These are phyloP conservation scores for Colletotrichum liaoningense DNA, from an alignment of 2,329 filamentous ascomycete genomes.

Conservation along the genomic window DNA sequence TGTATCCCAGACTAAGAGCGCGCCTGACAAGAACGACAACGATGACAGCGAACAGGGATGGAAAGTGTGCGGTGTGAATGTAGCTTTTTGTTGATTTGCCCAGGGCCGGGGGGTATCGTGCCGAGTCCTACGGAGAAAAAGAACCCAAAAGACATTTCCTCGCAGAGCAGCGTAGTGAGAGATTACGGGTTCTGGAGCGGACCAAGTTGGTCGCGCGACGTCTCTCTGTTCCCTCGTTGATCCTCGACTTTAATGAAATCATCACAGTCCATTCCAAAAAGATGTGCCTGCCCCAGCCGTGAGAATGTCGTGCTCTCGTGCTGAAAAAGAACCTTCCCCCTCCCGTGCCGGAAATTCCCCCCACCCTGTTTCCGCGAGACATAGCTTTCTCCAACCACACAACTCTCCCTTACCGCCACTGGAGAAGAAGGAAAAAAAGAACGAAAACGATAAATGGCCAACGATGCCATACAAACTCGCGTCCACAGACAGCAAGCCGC, in stretches of 20 bases:
- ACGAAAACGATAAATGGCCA: constrained; percentile 30
- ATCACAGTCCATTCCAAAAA: constrained; percentile 33
- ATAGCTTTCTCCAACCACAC: constrained; percentile 2
- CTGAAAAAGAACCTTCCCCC: constrained; percentile 7
- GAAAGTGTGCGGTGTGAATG: constrained; percentile 3
- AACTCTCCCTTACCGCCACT: background rate
- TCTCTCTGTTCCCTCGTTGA: constrained; percentile 10
- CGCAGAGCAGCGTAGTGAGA: background rate
- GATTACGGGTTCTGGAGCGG: background rate
- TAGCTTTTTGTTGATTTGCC: constrained; percentile 27
- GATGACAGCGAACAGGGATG: no score
- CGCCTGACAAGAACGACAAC: background rate
- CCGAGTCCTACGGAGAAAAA: constrained; percentile 28
- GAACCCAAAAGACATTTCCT: background rate
- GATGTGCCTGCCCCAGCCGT: constrained; percentile 30
- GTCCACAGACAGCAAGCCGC: background rate
- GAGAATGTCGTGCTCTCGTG: constrained; percentile 35
- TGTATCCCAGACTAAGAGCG: background rate
- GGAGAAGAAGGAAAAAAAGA: constrained; percentile 39
- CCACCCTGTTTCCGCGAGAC: background rate
- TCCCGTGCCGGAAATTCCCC: constrained; percentile 6
- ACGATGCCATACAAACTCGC: constrained; percentile 40
- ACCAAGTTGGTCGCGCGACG: background rate
- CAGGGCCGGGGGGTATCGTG: constrained; percentile 31
- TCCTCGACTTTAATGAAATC: constrained; percentile 24